Evolutionary conservation across 2,329 filamentous ascomycete genomes (phyloP), one percentile per base, ranked within the genome.

Genomic region (Raffaelea ambrosiae): DNA sequence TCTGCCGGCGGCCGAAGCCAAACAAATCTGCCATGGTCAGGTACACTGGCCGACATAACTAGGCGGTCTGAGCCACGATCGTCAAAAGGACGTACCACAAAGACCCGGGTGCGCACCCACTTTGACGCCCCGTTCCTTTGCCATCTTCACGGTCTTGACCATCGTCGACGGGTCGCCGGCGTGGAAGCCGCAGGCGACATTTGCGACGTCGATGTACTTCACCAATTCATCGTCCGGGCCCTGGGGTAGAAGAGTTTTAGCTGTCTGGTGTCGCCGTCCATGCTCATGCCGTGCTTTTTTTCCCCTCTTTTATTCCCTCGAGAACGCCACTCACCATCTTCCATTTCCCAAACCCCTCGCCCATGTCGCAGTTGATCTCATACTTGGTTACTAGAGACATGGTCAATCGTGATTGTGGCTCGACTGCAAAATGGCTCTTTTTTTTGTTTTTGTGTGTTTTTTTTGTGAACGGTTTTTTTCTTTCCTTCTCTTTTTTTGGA

Each of bases 121-220:
- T 44, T 67, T 69, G 51, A 84, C 71, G 49, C 68, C 68, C 60
- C 80, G 71, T 39, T 69, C 59, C 61, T 81, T 83, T 62, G 76
- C 80, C 18, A 72, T 66, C 10, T 64, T 66, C 11, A 83, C 73
- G 0, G 79, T 83, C 48, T 77, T 67, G 43, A 72, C 64, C 79
- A 84, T 84, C 47, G 82, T 79, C n/a, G 77, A 57, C 0, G 80
- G 79, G 51, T 84, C 81, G 38, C 78, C 74, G 29, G 71, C 75
- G 51, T 78, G 75, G 50, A 77, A 76, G 7, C 74, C 74, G 54
- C 77, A 81, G 14, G 77, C 77, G 11, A 81, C 61, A 54, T 81
- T 81, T 33, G 77, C 77, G 59, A 76, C 70, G 57, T 81, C 76
- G 52, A 81, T 78, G 49, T 79, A 61, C 4, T 76, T 75, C 33